These are phyloP conservation scores for Coemansia sp. DNA, from an alignment of 192 early-diverging fungal species.

Conservation along the genomic window DNA sequence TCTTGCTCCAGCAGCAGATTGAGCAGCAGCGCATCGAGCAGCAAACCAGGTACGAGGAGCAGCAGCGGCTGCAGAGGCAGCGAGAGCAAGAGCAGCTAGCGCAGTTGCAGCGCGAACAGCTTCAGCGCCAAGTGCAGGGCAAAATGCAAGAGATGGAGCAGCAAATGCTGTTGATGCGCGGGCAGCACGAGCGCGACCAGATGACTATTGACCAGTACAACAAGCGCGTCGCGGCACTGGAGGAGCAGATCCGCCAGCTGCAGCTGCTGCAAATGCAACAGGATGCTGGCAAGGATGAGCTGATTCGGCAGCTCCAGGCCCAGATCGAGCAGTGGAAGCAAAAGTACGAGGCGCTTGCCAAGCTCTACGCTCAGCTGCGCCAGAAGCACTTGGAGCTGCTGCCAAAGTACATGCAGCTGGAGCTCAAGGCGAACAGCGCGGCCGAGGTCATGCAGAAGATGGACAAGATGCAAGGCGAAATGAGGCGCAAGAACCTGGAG, in stretches of 20 bases:
- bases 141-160: conserved; percentile 75
- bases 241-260: conserved; percentile 77
- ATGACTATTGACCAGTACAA: conserved; percentile 87
- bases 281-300: conserved; percentile 79
- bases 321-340: conserved; percentile 96
- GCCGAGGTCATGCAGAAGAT: conserved; percentile 81
- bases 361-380: conserved; percentile 94
- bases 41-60: conserved; percentile 73
- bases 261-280: conserved; percentile 68
- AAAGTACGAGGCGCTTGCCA: conserved; percentile 96
- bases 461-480: conserved; percentile 74
- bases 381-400: conserved; percentile 94
- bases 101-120: conserved; percentile 75
- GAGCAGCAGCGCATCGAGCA: conserved; percentile 65
- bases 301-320: conserved; percentile 81
- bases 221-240: conserved; percentile 74
- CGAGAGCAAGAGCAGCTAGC: conserved; percentile 70
- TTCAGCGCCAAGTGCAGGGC: conserved; percentile 75
- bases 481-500: conserved; percentile 73
- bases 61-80: conserved; percentile 71
- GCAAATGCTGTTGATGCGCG: conserved; percentile 73
- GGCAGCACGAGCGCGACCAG: conserved; percentile 80
- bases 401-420: conserved; percentile 84
- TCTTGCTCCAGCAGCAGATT: conserved; percentile 54
- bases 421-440: conserved; percentile 75